These are phyloP conservation scores for Colletotrichum sp. DNA, from an alignment of 2,329 filamentous ascomycete species.

Conservation along the genomic window DNA sequence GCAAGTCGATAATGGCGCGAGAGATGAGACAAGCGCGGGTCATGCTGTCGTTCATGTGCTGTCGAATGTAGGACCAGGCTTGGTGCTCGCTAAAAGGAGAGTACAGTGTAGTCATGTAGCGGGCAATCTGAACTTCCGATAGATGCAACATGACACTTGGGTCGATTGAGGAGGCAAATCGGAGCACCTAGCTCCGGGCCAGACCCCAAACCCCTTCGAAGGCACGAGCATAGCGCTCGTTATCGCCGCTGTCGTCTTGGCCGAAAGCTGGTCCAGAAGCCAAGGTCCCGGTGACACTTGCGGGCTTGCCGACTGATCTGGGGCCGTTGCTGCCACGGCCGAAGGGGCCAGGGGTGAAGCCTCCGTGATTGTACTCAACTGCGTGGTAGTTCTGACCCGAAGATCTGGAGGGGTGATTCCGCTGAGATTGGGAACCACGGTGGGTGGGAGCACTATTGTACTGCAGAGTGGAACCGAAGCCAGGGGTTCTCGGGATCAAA, in stretches of 20 bases:
- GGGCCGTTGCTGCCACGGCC: background rate
- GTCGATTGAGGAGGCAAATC: constrained; percentile 13
- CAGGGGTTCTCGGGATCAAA: background rate
- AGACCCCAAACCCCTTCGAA: constrained; percentile 21
- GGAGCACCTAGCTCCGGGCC: constrained; percentile 20
- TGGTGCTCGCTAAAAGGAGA: constrained; percentile 36
- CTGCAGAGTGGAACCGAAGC: background rate
- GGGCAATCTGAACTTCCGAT: constrained; percentile 5
- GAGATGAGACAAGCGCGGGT: constrained; percentile 48
- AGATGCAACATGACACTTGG: background rate
- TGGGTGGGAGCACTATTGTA: background rate
- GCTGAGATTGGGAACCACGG: background rate
- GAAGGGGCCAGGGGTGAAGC: background rate
- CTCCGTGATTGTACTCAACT: background rate
- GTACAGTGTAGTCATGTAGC: constrained; percentile 20
- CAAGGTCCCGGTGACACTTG: background rate
- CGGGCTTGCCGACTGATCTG: background rate
- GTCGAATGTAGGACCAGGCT: constrained; percentile 44
- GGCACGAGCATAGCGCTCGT: constrained; percentile 15
- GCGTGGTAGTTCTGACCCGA: background rate
- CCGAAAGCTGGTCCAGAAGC: background rate
- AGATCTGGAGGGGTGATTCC: background rate
- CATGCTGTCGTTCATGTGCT: constrained; percentile 42
- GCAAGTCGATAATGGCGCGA: constrained; percentile 45
- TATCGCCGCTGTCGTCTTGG: constrained; percentile 3